Evolutionary conservation across 805 yeast genomes (phyloP), one percentile per base, ranked within the genome.

Genomic region (Wickerhamiella sorbophila): DNA sequence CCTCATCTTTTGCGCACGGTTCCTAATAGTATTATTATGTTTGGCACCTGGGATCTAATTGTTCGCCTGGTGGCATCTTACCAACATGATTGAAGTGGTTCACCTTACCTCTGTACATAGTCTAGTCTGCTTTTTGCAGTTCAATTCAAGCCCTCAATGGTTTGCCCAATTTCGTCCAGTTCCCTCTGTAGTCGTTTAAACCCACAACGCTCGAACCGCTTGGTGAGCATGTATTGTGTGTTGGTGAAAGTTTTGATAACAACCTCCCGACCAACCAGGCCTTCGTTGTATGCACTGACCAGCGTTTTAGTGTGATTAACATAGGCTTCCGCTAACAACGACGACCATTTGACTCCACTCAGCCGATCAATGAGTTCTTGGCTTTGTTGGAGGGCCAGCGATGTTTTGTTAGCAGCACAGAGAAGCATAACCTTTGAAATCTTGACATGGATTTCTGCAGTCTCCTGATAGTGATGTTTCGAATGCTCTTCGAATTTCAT

Each of bases 1-100:
- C 96, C 99, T 3, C 99, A 91, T 63, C 66, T 91, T 54, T 72
- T 91, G 65, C 75, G 98, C 62, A 91, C 98, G 0, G 98, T 91
- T 40, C 99, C 99, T 3, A 91, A 91, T 62, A 82, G 94, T 55
- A 86, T 91, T 58, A 88, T 91, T 52, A 91, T 91, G 98, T 91
- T 91, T 66, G 98, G 99, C 36, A 87, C 97, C 3, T 91, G 97
- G 97, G 99, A 91, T 58, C 59, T 91, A 27, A 75, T 81, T 42
- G 75, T 79, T 38, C 71, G 70, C 44, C 50, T 74, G n/a, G 60
- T 78, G 21, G 22, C 41, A 14, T 18, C 38, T 4, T 24, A 4
- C 29, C 20, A 34, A n/a, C 36, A 5, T 4, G 6, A n/a, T n/a
- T n/a, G n/a, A n/a, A n/a, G n/a, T n/a, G n/a, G n/a, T n/a, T n/a